A percentile compares a stretch with the other conserved stretches of the same genome.
Conservation (phyloP, 2,329 filamentous ascomycete species). For the Mollisia scopiformis region DNA sequence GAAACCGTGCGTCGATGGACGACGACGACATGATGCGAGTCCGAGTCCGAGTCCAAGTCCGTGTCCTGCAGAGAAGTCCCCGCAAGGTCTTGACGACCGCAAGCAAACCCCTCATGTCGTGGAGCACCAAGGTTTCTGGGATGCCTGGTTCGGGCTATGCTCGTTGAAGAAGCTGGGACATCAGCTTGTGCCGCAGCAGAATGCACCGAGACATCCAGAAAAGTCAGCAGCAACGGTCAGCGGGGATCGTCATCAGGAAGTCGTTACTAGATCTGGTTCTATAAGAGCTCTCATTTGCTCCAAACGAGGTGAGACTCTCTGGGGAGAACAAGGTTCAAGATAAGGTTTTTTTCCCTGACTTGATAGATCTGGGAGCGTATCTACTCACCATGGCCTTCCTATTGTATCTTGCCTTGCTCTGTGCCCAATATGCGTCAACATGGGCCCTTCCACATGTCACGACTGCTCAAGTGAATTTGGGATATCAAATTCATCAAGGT, state of each 20-base stretch:
- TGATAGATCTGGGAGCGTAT: not conserved
- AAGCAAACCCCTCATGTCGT: not conserved
- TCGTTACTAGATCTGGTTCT: not conserved
- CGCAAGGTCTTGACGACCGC: not conserved
- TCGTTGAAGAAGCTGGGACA: not conserved
- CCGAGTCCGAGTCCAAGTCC: not conserved
- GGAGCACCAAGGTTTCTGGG: not conserved
- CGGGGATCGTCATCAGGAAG: not conserved
- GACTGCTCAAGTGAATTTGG: slow-evolving; percentile 47
- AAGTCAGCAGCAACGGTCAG: not conserved
- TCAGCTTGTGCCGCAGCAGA: not conserved
- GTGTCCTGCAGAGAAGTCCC: not conserved
- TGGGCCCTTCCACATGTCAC: not conserved
- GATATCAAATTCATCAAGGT: slow-evolving; percentile 54
- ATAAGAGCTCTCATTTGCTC: slow-evolving; percentile 1
- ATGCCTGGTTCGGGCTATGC: not conserved
- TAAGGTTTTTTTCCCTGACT: not conserved
- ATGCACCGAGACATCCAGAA: not conserved
- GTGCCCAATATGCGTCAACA: not conserved
- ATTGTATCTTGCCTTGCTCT: not conserved
- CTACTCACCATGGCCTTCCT: not conserved
- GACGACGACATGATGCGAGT: too few species aligned
- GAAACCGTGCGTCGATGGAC: not conserved
- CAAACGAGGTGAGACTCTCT: not conserved
- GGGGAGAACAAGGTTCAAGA: not conserved